Conservation (phyloP, 2,329 filamentous ascomycete genomes). For the Apiospora kogelbergensis region DNA sequence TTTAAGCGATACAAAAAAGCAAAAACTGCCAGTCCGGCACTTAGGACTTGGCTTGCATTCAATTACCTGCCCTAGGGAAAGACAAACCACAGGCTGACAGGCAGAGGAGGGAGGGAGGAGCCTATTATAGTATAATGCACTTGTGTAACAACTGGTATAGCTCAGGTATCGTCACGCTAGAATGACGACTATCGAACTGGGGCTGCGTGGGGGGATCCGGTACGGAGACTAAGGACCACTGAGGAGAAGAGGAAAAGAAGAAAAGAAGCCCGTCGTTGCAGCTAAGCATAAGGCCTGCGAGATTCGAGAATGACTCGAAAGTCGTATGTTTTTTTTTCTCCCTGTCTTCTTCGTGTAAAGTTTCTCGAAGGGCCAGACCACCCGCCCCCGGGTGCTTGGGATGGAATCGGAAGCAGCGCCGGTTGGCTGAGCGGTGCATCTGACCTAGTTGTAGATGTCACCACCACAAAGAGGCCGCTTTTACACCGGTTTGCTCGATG, state of each 20-base stretch:
- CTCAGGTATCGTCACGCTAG: not conserved
- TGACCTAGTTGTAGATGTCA: not conserved
- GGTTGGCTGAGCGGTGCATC: not conserved
- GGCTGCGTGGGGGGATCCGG: not conserved
- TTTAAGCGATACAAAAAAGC: not conserved
- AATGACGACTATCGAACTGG: not conserved
- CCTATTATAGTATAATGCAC: not conserved
- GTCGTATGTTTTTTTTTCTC: not conserved
- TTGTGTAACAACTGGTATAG: not conserved
- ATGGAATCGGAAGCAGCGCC: not conserved
- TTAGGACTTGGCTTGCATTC: slow-evolving; percentile 1
- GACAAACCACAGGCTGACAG: too few species aligned
- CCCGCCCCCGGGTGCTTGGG: not conserved
- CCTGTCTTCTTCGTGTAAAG: not conserved
- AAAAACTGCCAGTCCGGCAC: not conserved
- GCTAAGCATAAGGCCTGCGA: not conserved
- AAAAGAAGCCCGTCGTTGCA: not conserved
- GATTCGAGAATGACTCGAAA: not conserved
- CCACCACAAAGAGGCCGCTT: not conserved
- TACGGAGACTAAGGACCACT: not conserved
- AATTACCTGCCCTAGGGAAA: not conserved
- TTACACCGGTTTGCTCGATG: not conserved
- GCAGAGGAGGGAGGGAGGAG: not conserved
- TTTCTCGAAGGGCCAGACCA: not conserved
- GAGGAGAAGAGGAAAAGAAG: not conserved